phyloP scores from a whole-genome alignment of 2,329 filamentous ascomycete species.

The Pseudogymnoascus verrucosus region DNA sequence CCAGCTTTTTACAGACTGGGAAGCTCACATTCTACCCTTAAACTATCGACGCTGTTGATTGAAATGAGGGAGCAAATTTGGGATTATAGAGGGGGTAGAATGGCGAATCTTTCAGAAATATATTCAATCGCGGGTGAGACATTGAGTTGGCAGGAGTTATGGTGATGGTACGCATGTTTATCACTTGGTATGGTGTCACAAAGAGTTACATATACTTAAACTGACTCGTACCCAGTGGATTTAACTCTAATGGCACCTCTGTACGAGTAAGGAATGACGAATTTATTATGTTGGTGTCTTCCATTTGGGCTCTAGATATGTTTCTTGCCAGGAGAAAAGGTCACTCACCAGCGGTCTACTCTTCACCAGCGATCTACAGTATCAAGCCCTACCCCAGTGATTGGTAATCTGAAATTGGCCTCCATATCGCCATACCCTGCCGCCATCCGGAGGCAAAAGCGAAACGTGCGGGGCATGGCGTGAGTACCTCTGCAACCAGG shows the following conservation, averaged over 20 bases:
- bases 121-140: background rate
- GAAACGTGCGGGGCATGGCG: background rate
- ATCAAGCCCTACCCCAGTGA: background rate
- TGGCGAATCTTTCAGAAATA: background rate
- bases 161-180: background rate
- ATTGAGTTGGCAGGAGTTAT: background rate
- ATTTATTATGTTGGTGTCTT: background rate
- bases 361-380: background rate
- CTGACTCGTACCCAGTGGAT: background rate
- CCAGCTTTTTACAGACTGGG: slow-evolving; percentile 4
- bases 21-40: slow-evolving; percentile 9
- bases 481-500: background rate
- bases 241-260: background rate
- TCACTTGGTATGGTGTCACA: background rate
- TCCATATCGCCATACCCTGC: background rate
- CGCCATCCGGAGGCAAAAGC: background rate
- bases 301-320: background rate
- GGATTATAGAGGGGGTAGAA: background rate
- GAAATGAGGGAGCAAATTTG: background rate
- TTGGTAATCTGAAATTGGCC: background rate
- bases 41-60: slow-evolving; percentile 5
- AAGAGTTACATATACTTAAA: background rate
- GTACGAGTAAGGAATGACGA: background rate
- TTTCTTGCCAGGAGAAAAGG: background rate
- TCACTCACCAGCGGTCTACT: background rate